Base-by-base conservation (phyloP, 2,329 filamentous ascomycete genomes). In the Pseudogymnoascus sp. region DNA sequence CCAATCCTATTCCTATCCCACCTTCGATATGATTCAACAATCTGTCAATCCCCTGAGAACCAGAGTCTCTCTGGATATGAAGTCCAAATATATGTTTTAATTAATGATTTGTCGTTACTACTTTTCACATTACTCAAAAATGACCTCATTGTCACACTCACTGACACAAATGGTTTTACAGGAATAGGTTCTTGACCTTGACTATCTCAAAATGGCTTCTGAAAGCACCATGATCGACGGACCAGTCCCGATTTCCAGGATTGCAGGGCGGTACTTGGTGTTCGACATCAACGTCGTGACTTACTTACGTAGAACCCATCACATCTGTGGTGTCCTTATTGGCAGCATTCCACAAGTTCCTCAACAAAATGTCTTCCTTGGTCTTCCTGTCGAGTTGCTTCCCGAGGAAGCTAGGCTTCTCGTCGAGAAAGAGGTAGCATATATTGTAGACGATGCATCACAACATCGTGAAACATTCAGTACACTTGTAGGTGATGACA, bases 341-440 rank as follows among this genome's bases (percentile, higher is more conserved):
- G 95, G 95, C 64, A 93, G 90, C 6, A 86, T 96, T 31, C 93
- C 95, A 1, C 93, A 97, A 76, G 88, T 91, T 64, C 92, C 93
- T 5, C 93, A 96, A 70, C 95, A 99, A 77, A 97, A 96, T 77
- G 84, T 96, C 64, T 97, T 97, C 73, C 83, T 93, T 64, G 91
- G 93, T 54, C 78, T 97, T 60, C 95, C 95, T 2, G 78, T 97
- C 26, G 89, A 97, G 78, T 81, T 99, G 51, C 90, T 95, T 79
- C 88, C 91, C 1, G 95, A 97, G 77, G 95, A 99, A 78, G 93
- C 88, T 3, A 83, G 86, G 67, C 77, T 95, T 62, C 82, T 99
- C 29, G 86, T 96, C 64, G 87, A 91, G 68, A 88, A 87, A 69
- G 86, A 84, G 65, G 84, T 86, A 69, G 93, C 86, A 45, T 91